Evolutionary conservation across 352 stramenopile species (phyloP), one percentile per base, ranked within the genome.

Genomic region (Globisporangium ultimum): DNA sequence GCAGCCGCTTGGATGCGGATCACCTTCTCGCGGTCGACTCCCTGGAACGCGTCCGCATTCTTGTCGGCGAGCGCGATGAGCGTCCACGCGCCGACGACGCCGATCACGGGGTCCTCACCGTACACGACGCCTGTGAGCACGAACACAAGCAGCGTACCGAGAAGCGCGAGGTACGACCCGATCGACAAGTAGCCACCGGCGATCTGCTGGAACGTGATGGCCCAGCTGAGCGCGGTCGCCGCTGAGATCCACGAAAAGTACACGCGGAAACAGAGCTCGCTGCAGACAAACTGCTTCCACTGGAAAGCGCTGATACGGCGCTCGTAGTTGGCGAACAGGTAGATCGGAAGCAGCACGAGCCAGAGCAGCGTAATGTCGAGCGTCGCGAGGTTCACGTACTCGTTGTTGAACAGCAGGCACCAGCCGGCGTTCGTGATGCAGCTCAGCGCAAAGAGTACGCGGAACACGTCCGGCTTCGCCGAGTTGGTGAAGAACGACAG

Each of bases 171-270:
- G 64, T 83, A 87, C 21, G 65, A 62, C 8, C 61, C 61, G 22
- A 87, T 55, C 12, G 69, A 68, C 28, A 88, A 62, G 56, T 63
- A 70, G 0, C 66, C 77, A n/a, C 64, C 70, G 0, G 56, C 28
- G 22, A 80, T 24, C 15, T 72, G 54, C 64, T 88, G 71, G 51
- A 76, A 38, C 28, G 68, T 77, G 55, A 85, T 76, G 20, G 72
- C 70, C 76, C 78, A 89, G 62, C 70, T 87, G 38, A 89, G 50
- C 38, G 80, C 52, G 2, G 68, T 66, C 43, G 76, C 73, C 52
- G 70, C 72, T 8, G 70, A 87, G 67, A 87, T 75, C 72, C 76
- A 88, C 15, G 76, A 66, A 50, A 88, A 88, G 58, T 89, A 88
- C 3, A 91, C 43, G 1, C 76, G 75, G n/a, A 89, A 66, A 50